These are phyloP conservation scores for Neoboletus magnificus DNA, from an alignment of 768 basidiomycete species.

Conservation along the genomic window DNA sequence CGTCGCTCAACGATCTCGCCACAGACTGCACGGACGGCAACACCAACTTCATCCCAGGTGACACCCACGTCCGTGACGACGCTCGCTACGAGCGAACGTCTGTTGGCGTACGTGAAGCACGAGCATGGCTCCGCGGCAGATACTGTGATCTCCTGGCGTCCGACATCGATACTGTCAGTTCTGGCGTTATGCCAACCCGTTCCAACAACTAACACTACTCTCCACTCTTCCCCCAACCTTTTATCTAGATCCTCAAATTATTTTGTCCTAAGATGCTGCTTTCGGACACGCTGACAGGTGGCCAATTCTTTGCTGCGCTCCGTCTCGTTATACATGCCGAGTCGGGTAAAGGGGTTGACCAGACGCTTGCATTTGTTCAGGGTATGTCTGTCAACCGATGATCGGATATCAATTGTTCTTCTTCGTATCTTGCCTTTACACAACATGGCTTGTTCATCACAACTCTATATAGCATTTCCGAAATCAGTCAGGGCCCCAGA, in stretches of 20 bases:
- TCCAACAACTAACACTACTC: not conserved
- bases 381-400: conserved; percentile 36
- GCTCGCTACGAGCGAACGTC: conserved; percentile 50
- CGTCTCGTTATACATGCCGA: conserved; percentile 63
- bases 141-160: conserved; percentile 51
- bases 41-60: not conserved
- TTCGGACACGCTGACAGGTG: conserved; percentile 55
- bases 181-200: not conserved
- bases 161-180: conserved; percentile 58
- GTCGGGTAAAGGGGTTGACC: conserved; percentile 59
- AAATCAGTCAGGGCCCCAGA: conserved; percentile 3
- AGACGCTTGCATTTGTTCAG: conserved; percentile 70
- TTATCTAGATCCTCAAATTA: conserved; percentile 55
- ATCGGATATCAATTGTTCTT: not conserved
- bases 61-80: conserved; percentile 35
- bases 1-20: conserved; percentile 53
- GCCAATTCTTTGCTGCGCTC: conserved; percentile 75
- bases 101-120: conserved; percentile 61
- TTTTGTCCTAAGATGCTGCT: conserved; percentile 56
- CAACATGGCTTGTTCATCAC: conserved; percentile 5
- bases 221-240: not conserved
- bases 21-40: conserved; percentile 31
- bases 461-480: conserved; percentile 18
- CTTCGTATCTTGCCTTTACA: not conserved
- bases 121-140: conserved; percentile 74